These are phyloP conservation scores for Trichosporon sp. DNA, from an alignment of 1,284 basidiomycete species.

Conservation along the genomic window DNA sequence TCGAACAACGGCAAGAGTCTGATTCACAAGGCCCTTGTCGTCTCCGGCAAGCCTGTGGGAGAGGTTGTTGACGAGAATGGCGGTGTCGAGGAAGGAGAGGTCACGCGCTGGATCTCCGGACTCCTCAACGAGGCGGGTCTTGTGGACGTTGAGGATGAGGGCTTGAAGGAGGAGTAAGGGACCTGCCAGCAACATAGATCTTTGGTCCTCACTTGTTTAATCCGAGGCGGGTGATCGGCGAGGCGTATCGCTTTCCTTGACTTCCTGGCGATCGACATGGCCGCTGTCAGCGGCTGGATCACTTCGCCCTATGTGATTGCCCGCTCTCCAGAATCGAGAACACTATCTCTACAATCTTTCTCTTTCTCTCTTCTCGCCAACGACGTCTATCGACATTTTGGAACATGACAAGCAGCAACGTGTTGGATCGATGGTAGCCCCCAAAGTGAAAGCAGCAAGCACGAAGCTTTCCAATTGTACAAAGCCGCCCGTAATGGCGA, in stretches of 20 bases:
- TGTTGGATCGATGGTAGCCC: neutral
- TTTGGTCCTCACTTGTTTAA: neutral
- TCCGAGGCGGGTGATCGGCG: neutral
- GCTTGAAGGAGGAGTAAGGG: conserved; percentile 29
- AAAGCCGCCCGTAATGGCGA: neutral
- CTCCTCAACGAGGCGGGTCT: conserved; percentile 36
- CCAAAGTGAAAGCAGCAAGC: neutral
- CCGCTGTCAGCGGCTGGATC: no score
- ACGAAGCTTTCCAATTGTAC: neutral
- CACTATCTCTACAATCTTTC: neutral
- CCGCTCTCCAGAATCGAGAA: neutral
- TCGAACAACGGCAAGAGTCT: conserved; percentile 43
- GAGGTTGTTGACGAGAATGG: conserved; percentile 41
- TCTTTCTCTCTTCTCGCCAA: neutral
- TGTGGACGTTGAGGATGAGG: conserved; percentile 34
- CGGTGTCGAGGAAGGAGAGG: conserved; percentile 42
- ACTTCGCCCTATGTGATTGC: neutral
- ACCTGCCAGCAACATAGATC: neutral
- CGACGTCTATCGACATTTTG: neutral
- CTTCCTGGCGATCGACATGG: no score
- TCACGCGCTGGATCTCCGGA: conserved; percentile 33
- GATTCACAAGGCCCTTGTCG: conserved; percentile 36
- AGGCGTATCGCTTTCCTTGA: neutral
- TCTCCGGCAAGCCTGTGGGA: conserved; percentile 33
- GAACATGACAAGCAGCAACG: neutral